phyloP scores from a whole-genome alignment of 345 rosid species.

The Salix suchowensis region DNA sequence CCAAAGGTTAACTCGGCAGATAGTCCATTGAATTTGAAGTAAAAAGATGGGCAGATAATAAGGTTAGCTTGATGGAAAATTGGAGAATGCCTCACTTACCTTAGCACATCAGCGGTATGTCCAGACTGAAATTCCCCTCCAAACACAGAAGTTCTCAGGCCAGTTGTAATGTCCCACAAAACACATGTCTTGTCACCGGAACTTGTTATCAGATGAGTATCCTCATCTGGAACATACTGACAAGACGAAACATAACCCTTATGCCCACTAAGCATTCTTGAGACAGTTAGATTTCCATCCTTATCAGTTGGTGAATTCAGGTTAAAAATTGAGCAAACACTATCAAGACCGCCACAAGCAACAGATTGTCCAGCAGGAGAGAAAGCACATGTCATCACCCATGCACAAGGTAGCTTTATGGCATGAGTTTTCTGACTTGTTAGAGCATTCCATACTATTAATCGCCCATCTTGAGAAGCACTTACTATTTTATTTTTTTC shows the following conservation, averaged over 20 bases:
- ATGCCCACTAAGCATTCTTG: conserved; percentile 83
- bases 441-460: conserved; percentile 93
- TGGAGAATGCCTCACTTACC: conserved; percentile 40
- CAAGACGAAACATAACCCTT: conserved; percentile 90
- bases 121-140: conserved; percentile 99
- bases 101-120: conserved; percentile 86
- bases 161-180: conserved; percentile 93
- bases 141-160: conserved; percentile 86
- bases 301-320: conserved; percentile 75
- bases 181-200: conserved; percentile 93
- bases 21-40: not conserved
- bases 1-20: not conserved
- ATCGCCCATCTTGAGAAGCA: conserved; percentile 92
- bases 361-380: conserved; percentile 90
- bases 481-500: conserved; percentile 87
- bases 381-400: conserved; percentile 99
- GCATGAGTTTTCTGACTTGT: conserved; percentile 98
- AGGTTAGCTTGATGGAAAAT: not conserved
- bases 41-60: not conserved
- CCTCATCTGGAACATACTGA: conserved; percentile 91
- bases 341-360: conserved; percentile 97
- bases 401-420: conserved; percentile 89
- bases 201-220: conserved; percentile 75
- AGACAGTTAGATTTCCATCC: conserved; percentile 73
- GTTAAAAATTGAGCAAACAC: conserved; percentile 86